phyloP scores from a whole-genome alignment of 345 rosid genomes.

The Citrus sp. region DNA sequence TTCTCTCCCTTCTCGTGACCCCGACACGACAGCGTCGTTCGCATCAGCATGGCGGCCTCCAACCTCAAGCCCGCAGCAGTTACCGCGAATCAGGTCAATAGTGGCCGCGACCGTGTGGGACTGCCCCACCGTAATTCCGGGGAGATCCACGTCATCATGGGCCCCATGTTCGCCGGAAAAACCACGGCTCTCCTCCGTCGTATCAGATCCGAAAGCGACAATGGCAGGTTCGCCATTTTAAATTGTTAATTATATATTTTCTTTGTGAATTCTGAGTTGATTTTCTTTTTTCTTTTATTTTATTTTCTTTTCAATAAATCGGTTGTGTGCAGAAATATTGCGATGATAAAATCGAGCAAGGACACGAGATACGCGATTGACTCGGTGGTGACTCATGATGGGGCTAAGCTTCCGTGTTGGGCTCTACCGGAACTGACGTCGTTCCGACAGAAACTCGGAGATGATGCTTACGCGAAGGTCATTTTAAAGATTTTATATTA shows the following conservation, averaged over 20 bases:
- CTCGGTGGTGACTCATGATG: conserved; percentile 83
- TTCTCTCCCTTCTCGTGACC: neutral
- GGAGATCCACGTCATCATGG: conserved; percentile 74
- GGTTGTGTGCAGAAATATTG: conserved; percentile 48
- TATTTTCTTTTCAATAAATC: neutral
- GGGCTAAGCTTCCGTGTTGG: conserved; percentile 79
- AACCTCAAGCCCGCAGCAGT: conserved; percentile 35
- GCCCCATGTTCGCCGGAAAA: conserved; percentile 96
- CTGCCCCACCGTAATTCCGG: conserved; percentile 32
- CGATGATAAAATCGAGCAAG: conserved; percentile 73
- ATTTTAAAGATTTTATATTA: too few species aligned
- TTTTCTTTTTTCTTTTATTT: too few species aligned
- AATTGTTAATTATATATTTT: too few species aligned
- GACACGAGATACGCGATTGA: conserved; percentile 73
- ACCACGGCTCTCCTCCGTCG: conserved; percentile 92
- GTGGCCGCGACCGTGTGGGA: conserved; percentile 7
- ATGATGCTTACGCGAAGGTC: conserved; percentile 65
- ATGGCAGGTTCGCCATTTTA: conserved; percentile 45
- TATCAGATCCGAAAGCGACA: conserved; percentile 52
- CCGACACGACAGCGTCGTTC: neutral
- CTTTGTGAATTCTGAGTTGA: neutral
- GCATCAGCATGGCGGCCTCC: conserved; percentile 36
- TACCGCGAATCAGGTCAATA: conserved; percentile 13
- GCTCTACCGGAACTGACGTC: conserved; percentile 68
- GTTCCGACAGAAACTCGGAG: conserved; percentile 46